Conservation (phyloP, 2,329 filamentous ascomycete genomes). For the Myriosclerotinia duriaeana region DNA sequence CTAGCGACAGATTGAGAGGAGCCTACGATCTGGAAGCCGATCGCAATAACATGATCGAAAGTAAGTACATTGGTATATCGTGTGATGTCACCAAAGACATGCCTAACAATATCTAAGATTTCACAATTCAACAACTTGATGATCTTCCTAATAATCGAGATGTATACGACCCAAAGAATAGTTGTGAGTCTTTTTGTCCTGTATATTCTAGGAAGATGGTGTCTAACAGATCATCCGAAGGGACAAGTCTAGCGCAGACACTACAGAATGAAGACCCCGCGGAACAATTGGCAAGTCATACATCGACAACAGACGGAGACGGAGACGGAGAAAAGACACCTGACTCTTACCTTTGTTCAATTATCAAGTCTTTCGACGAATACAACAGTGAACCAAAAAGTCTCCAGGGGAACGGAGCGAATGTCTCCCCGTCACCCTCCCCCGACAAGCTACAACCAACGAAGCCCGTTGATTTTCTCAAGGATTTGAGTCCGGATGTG, state of each 20-base stretch:
- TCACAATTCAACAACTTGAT: neutral
- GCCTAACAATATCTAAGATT: neutral
- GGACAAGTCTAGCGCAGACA: slow-evolving; percentile 21
- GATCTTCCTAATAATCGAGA: neutral
- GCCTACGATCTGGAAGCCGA: neutral
- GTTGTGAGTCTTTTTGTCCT: neutral
- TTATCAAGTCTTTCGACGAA: slow-evolving; percentile 17
- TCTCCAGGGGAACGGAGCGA: neutral
- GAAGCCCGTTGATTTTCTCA: slow-evolving; percentile 26
- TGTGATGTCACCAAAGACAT: neutral
- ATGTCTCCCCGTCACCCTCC: slow-evolving; percentile 21
- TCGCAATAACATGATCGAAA: neutral
- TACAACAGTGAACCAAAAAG: neutral
- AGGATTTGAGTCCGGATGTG: slow-evolving; percentile 21
- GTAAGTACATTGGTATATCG: slow-evolving; percentile 6
- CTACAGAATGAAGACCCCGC: neutral
- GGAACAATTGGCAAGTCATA: neutral
- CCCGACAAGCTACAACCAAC: slow-evolving; percentile 22
- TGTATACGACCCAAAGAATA: neutral
- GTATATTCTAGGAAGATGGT: too few relatives aligned
- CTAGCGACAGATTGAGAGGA: neutral
- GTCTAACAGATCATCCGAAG: neutral
- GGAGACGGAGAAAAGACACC: slow-evolving; percentile 10
- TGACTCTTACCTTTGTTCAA: slow-evolving; percentile 20
- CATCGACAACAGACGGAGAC: neutral